Evolutionary conservation across 2,329 filamentous ascomycete genomes (phyloP), one percentile per base, ranked within the genome.

Genomic region (Byssothecium circinans): DNA sequence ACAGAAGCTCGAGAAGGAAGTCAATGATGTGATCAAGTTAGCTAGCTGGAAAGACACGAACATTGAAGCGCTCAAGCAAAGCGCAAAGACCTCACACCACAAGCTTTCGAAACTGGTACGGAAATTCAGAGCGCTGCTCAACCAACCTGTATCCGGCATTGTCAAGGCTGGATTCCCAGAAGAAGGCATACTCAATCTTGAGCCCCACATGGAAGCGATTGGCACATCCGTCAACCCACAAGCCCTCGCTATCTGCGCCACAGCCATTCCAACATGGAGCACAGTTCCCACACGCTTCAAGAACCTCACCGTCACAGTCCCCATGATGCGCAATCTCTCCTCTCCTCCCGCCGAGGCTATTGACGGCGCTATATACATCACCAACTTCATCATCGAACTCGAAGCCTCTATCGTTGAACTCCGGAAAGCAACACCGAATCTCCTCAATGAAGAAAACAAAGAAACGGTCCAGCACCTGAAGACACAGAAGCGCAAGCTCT

Each of bases 31-130:
- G n/a, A 81, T 99, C 14, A 83, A 95, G 43, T 77, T 99, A 60
- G 91, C 91, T 7, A 96, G 91, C 70, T 99, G 95, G 95, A 96
- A 95, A 69, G 94, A 99, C 60, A 96, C 89, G 18, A 99, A 97
- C 62, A 95, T 99, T 52, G 86, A 87, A 39, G 89, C 90, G 1
- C 76, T 99, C 14, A 83, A 86, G 56, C 91, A 96, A 64, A 97
- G 92, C 69, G 91, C 94, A 1, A 86, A 87, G 60, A 87, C 86
- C 50, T 96, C 91, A 17, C 94, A 99, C 65, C 84, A 87, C 61
- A 96, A 96, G 70, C 81, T 99, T 2, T 96, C 96, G 75, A 89
- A 89, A 59, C 78, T 96, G 29, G 88, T 99, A 36, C 82, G 89
- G 45, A 97, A 96, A 73, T 99, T 96, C 73, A 84, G 94, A 34